Evolutionary conservation across 106 monocot species (phyloP), one percentile per base, ranked within the genome.

Genomic region (Apostasia shenzhenica): DNA sequence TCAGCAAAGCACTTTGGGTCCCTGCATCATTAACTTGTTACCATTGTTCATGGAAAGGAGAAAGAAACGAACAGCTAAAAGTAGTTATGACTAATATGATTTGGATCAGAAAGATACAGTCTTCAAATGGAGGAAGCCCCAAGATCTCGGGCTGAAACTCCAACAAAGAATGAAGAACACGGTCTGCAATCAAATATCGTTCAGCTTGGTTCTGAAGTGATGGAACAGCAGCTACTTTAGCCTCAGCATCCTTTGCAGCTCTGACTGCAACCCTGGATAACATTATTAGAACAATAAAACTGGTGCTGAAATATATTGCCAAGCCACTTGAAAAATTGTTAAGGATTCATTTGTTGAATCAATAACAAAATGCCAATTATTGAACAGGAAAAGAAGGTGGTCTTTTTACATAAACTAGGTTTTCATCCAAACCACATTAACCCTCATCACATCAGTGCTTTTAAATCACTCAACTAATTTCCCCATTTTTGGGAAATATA

Each of bases 221-320:
- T 63, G 91, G 91, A 50, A 91, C 81, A n/a, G 91, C 91, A 37
- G 82, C 66, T 42, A 84, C 84, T 14, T 83, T 68, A 50, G 87
- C 81, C 26, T 87, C 87, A 66, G 87, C 67, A 75, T 74, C 83
- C 81, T 84, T 91, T 43, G 84, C 91, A 67, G 83, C 91, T 77
- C 69, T 69, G 49, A 91, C 80, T 68, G 86, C 90, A 54, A 86
- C 83, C 41, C 90, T 91, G 41, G 51, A 39, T 54, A 9, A 68
- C 71, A 68, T 26, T 26, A 26, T 26, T 26, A 26, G 26, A 26
- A 26, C 26, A 26, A 26, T 26, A 26, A 26, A 26, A 26, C 26
- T 26, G 26, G 26, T 26, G 26, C 26, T 26, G 26, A 26, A 26
- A 26, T 26, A 26, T 26, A 26, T 26, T 26, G 26, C 26, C 26